These are phyloP conservation scores for Kwoniella botswanensis DNA, from an alignment of 768 basidiomycete genomes.

Conservation along the genomic window DNA sequence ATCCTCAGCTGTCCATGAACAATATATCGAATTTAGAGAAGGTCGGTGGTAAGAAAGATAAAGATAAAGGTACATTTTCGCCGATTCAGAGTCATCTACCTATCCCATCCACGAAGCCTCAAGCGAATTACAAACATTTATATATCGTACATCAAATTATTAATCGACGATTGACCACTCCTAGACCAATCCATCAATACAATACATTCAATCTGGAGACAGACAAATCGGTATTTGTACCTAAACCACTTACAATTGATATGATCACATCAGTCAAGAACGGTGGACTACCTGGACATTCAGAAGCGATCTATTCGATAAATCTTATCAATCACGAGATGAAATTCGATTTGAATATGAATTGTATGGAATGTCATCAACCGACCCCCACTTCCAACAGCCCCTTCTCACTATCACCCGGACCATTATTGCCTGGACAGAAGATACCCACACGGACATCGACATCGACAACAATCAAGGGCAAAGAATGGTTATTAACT, in stretches of 20 bases:
- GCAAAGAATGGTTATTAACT: constrained; percentile 53
- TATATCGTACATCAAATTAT: constrained; percentile 44
- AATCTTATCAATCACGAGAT: constrained; percentile 47
- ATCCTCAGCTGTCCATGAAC: not conserved
- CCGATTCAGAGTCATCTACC: constrained; percentile 41
- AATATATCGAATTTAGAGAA: not conserved
- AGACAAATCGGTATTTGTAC: not conserved
- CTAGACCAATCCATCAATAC: constrained; percentile 2
- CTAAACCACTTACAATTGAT: constrained; percentile 36
- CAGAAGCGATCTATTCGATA: constrained; percentile 52
- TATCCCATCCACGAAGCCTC: constrained; percentile 41
- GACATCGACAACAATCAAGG: constrained; percentile 18
- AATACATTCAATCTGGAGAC: not conserved
- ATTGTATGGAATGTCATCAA: constrained; percentile 15
- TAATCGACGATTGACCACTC: constrained; percentile 23
- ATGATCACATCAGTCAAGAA: constrained; percentile 43
- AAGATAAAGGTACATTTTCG: constrained; percentile 7
- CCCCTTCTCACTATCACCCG: not conserved
- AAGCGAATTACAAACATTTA: constrained; percentile 54
- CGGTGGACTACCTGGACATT: constrained; percentile 54
- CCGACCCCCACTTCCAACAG: not conserved
- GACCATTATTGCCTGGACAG: constrained; percentile 2
- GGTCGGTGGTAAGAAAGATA: not conserved
- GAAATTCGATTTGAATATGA: constrained; percentile 26
- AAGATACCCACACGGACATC: not conserved